Evolutionary conservation across 495 filamentous ascomycete genomes (phyloP), one percentile per base, ranked within the genome.

Genomic region (Staphylotrichum tortipilum): DNA sequence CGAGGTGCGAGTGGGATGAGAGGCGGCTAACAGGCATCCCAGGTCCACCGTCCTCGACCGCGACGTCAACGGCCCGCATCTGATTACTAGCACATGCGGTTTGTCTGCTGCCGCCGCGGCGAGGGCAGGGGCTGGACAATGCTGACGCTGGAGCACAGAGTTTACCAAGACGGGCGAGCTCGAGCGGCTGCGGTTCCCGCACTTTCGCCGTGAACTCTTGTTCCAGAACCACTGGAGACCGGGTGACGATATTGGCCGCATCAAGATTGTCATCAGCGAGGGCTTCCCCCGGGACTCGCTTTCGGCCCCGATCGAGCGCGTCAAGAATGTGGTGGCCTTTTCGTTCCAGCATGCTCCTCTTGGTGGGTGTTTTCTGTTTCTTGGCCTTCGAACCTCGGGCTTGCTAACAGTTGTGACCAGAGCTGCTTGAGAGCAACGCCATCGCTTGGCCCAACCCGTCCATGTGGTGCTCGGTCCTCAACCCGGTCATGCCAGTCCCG

Each of bases 321-420:
- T 86, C 55, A 85, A 81, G 57, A 85, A 89, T 62, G 61, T 88
- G 19, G 78, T 90, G 39, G 76, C 76, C 5, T 89, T 95, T 62
- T 82, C 88, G 7, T 95, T 94, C 56, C 87, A 92, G 60, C 87
- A 91, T 75, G 88, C 85, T 39, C 89, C 89, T 6, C 65, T 86
- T 22, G 75, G 88, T 91, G 68, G 63, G 74, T 64, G 4, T 4
- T 9, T 9, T 3, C 7, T 11, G 5, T 0, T 9, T 44, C 14
- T 34, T 29, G 14, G 37, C 0, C 26, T 3, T 11, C 17, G 37
- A 5, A 2, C 7, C 8, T 21, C n/a, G n/a, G n/a, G n/a, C n/a
- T n/a, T 30, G 35, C 55, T 63, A 12, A 54, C 26, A 31, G 1
- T 19, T 14, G 22, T n/a, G n/a, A n/a, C n/a, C n/a, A 75, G 86